Evolutionary conservation across 2,329 filamentous ascomycete genomes (phyloP).

Genomic region (Trichoderma gracile): DNA sequence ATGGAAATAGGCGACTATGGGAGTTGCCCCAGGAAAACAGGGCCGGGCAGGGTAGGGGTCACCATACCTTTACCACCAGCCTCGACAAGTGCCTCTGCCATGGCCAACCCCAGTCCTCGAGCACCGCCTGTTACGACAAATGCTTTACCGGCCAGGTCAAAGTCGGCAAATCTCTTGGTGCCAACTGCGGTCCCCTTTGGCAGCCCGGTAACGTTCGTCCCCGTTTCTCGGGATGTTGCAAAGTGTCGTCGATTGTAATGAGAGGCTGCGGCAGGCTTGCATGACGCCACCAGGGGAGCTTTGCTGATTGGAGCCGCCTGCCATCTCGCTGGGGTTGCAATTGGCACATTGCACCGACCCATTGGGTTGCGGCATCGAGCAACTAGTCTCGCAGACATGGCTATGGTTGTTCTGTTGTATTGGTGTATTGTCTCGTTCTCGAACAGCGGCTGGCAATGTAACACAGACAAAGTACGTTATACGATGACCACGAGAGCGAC

Average conservation of each 20-base stretch:
- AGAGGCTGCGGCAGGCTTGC: not conserved
- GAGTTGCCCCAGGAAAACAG: no score
- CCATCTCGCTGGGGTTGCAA: not conserved
- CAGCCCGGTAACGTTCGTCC: not conserved
- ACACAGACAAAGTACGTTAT: not conserved
- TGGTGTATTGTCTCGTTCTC: no score
- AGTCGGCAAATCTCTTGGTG: conserved; percentile 59
- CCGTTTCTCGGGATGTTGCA: not conserved
- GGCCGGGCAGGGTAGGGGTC: no score
- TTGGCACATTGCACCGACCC: not conserved
- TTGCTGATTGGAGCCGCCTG: not conserved
- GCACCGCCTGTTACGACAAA: conserved; percentile 72
- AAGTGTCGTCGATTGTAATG: not conserved
- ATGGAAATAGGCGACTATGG: no score
- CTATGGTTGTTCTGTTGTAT: not conserved
- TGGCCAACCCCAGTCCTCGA: conserved; percentile 70
- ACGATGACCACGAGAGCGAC: not conserved
- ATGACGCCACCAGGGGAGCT: not conserved
- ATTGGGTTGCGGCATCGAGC: not conserved
- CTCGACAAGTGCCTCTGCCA: conserved; percentile 72
- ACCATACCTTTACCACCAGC: conserved; percentile 65
- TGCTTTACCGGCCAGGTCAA: conserved; percentile 66
- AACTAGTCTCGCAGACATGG: not conserved
- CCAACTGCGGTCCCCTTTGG: conserved; percentile 32
- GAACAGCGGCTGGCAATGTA: no score